phyloP scores from a whole-genome alignment of 2,329 filamentous ascomycete species.

The Hypomyces perniciosus region DNA sequence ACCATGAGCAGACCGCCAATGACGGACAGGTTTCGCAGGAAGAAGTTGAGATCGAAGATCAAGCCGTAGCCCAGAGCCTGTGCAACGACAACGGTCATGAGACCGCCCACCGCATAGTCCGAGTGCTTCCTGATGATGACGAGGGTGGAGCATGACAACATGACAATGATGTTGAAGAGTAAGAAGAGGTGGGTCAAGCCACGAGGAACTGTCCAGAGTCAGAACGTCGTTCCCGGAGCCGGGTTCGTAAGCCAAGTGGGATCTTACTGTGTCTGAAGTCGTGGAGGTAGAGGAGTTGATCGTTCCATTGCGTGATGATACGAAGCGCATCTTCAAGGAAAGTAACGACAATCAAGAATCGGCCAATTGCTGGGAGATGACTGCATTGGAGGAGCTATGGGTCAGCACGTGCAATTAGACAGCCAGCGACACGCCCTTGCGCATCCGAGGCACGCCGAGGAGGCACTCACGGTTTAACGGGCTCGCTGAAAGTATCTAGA shows the following conservation, averaged over 20 bases:
- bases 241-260: neutral
- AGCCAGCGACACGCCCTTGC: no score
- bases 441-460: neutral
- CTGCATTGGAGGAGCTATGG: slow-evolving; percentile 39
- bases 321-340: slow-evolving; percentile 95
- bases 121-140: slow-evolving; percentile 91
- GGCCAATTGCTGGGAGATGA: slow-evolving; percentile 89
- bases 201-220: slow-evolving; percentile 60
- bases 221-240: slow-evolving; percentile 4
- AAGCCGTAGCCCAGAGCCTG: slow-evolving; percentile 95
- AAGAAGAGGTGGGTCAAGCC: slow-evolving; percentile 92
- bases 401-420: slow-evolving; percentile 14
- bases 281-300: slow-evolving; percentile 87
- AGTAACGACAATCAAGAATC: slow-evolving; percentile 96
- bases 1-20: slow-evolving; percentile 98
- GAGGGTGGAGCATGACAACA: slow-evolving; percentile 73
- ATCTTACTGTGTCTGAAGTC: slow-evolving; percentile 86
- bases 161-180: slow-evolving; percentile 80
- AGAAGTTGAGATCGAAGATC: slow-evolving; percentile 99
- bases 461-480: slow-evolving; percentile 74
- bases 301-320: slow-evolving; percentile 95
- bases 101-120: slow-evolving; percentile 84
- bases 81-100: slow-evolving; percentile 84
- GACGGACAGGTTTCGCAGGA: slow-evolving; percentile 96
- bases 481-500: slow-evolving; percentile 80